Evolutionary conservation across 2,329 filamentous ascomycete species (phyloP).

Genomic region (Lasiodiplodia sp.): DNA sequence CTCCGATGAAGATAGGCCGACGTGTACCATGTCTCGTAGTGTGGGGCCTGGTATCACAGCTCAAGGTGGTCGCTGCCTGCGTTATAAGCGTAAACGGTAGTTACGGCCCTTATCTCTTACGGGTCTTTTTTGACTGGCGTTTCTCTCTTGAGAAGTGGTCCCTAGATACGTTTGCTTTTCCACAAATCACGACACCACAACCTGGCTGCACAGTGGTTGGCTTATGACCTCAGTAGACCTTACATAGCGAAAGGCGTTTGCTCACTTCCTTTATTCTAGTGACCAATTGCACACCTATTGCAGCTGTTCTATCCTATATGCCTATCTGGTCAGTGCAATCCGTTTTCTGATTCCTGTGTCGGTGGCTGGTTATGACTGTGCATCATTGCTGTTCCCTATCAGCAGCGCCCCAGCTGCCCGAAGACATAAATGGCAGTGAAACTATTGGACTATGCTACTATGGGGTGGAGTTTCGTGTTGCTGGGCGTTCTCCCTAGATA

Average conservation of each 20-base stretch:
- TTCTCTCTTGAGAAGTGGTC: neutral
- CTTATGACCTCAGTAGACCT: neutral
- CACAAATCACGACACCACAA: neutral
- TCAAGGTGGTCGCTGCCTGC: slow-evolving; percentile 61
- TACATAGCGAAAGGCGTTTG: neutral
- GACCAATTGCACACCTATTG: neutral
- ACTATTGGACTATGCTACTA: too few species aligned
- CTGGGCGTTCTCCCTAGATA: too few species aligned
- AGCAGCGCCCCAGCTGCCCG: too few species aligned
- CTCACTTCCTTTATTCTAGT: neutral
- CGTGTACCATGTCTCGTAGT: slow-evolving; percentile 87
- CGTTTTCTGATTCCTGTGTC: neutral
- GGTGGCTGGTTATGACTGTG: neutral
- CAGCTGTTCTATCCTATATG: neutral
- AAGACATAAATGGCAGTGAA: too few species aligned
- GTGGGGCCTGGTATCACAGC: slow-evolving; percentile 60
- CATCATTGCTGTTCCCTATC: too few species aligned
- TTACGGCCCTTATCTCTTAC: neutral
- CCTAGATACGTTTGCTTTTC: neutral
- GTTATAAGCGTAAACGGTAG: slow-evolving; percentile 40
- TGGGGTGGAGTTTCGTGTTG: too few species aligned
- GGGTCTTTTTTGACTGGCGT: neutral
- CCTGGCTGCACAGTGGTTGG: neutral
- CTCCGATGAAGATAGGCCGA: slow-evolving; percentile 74
- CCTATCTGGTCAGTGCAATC: neutral